phyloP scores from a whole-genome alignment of 371 early-diverging fungal species.

The Mortierella sp. region DNA sequence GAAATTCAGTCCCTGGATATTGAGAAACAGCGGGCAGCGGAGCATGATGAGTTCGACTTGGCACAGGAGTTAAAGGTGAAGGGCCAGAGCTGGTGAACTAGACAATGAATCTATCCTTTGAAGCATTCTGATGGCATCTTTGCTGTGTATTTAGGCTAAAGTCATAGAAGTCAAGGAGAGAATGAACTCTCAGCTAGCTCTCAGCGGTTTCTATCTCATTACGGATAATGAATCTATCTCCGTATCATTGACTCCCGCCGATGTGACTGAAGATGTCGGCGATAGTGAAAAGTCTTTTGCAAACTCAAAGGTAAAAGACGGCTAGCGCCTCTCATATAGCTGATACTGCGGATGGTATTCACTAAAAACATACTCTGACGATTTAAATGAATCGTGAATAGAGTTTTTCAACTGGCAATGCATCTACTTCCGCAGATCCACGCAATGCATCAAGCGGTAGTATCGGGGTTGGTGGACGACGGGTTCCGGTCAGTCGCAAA shows the following conservation, averaged over 20 bases:
- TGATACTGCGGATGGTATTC: neutral
- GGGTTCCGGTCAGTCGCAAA: slow-evolving; percentile 18
- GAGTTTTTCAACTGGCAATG: slow-evolving; percentile 15
- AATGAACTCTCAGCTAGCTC: slow-evolving; percentile 22
- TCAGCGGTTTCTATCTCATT: slow-evolving; percentile 20
- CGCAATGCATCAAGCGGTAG: slow-evolving; percentile 19
- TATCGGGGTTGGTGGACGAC: slow-evolving; percentile 8
- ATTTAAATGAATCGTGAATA: slow-evolving; percentile 1
- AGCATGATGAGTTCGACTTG: slow-evolving; percentile 79
- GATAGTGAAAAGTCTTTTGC: neutral
- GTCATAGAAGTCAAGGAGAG: slow-evolving; percentile 31
- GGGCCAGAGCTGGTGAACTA: neutral
- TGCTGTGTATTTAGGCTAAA: slow-evolving; percentile 17
- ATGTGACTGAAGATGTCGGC: neutral
- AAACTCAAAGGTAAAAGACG: slow-evolving; percentile 14
- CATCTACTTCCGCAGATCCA: slow-evolving; percentile 1
- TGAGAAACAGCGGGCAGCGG: slow-evolving; percentile 72
- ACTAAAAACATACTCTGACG: neutral
- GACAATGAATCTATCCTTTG: neutral
- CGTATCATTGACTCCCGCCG: slow-evolving; percentile 15
- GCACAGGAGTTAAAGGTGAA: slow-evolving; percentile 79
- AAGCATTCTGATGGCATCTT: neutral
- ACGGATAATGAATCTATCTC: slow-evolving; percentile 5
- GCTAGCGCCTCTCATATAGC: neutral
- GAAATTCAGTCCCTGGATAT: slow-evolving; percentile 70